phyloP scores from a whole-genome alignment of 768 basidiomycete species.

The Gautieria morchelliformis region DNA sequence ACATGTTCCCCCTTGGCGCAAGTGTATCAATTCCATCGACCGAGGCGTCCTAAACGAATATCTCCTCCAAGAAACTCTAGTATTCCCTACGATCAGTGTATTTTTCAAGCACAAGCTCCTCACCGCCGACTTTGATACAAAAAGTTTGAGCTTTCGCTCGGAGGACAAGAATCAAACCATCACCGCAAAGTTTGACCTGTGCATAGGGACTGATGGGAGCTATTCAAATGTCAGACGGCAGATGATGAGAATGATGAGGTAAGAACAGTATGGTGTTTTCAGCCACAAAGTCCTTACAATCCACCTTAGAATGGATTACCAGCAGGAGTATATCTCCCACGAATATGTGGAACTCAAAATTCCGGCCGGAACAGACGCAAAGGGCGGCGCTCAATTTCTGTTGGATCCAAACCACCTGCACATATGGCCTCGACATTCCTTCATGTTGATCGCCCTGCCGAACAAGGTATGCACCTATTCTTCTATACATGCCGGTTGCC shows the following conservation, averaged over 20 bases:
- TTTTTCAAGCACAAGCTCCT: constrained; percentile 78
- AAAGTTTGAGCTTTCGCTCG: constrained; percentile 45
- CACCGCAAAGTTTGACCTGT: constrained; percentile 58
- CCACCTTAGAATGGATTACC: constrained; percentile 76
- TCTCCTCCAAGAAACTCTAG: constrained; percentile 68
- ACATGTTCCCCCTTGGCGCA: constrained; percentile 6
- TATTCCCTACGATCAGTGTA: constrained; percentile 49
- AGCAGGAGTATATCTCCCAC: constrained; percentile 90
- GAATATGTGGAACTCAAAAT: constrained; percentile 96
- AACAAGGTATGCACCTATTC: constrained; percentile 63
- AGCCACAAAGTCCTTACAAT: not conserved
- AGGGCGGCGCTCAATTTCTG: constrained; percentile 23
- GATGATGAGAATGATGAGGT: constrained; percentile 94
- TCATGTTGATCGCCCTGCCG: constrained; percentile 98
- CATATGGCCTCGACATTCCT: constrained; percentile 98
- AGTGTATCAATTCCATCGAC: constrained; percentile 95
- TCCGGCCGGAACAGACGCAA: constrained; percentile 60
- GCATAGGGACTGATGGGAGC: constrained; percentile 90
- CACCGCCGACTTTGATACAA: constrained; percentile 64
- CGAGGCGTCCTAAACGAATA: constrained; percentile 79
- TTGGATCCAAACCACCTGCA: constrained; percentile 95
- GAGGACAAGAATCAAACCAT: constrained; percentile 31
- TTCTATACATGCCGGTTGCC: constrained; percentile 6
- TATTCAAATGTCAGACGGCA: constrained; percentile 86
- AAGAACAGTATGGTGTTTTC: not conserved